phyloP scores from a whole-genome alignment of 371 early-diverging fungal species.

The Mortierella sp. region DNA sequence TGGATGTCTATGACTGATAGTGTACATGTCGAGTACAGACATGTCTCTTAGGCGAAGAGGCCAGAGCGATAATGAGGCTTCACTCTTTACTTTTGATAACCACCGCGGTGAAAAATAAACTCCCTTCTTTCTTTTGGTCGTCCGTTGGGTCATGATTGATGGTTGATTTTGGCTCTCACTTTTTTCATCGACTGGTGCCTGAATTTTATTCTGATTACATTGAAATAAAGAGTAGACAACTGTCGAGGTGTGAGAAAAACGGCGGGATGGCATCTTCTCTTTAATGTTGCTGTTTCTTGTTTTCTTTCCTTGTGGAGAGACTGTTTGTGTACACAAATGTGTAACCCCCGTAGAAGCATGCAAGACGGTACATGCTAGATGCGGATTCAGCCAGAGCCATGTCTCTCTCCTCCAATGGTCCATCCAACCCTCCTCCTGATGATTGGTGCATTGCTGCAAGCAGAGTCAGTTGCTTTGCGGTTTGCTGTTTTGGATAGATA shows the following conservation, averaged over 20 bases:
- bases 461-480: not conserved
- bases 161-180: not conserved
- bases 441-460: not conserved
- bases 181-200: not conserved
- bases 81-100: too few relatives aligned
- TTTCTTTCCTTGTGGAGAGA: too few relatives aligned
- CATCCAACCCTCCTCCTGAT: too few relatives aligned
- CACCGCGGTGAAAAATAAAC: too few relatives aligned
- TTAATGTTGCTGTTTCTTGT: not conserved
- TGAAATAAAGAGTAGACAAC: too few relatives aligned
- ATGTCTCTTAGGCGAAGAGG: not conserved
- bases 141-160: not conserved
- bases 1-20: not conserved
- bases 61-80: too few relatives aligned
- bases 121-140: not conserved
- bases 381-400: too few relatives aligned
- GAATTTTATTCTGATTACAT: not conserved
- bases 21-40: not conserved
- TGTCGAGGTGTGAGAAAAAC: conserved; percentile 12
- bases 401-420: too few relatives aligned
- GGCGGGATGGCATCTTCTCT: not conserved
- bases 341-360: too few relatives aligned
- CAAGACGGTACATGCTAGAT: too few relatives aligned
- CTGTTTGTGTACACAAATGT: too few relatives aligned
- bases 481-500: not conserved